Base-by-base conservation (phyloP, 805 yeast genomes). In the Cyberlindnera misumaiensis region DNA sequence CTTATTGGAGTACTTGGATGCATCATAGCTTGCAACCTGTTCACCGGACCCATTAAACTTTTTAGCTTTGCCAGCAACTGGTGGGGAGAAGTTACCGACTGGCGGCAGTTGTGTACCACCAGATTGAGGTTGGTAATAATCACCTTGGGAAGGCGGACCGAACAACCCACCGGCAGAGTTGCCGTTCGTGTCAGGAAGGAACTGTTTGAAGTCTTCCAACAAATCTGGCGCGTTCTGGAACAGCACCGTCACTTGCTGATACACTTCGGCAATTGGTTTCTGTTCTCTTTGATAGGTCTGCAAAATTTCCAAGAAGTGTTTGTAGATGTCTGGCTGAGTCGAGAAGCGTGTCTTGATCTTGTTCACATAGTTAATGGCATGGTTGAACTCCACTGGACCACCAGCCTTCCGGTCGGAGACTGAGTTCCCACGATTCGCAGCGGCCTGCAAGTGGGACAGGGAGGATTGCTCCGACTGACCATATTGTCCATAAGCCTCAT, bases 201-300 rank as follows among this genome's bases (percentile, higher is more conserved):
- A 93, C 59, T 88, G 89, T 59, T 89, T 88, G 64, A 93, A 93
- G 57, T 94, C 98, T 49, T 88, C 95, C 45, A 93, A 66, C 42
- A 93, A 70, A 55, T 93, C 99, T 1, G 97, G 97, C 11, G 96
- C 95, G 51, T 86, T 85, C 43, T 85, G 81, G 64, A 93, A 93
- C 38, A 93, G 68, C 6, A 78, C 71, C 1, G 96, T 83, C 3
- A 93, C 96, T 58, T 93, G 97, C 39, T 86, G 83, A 55, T 93
- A 93, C 11, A 93, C 98, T 55, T 93, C 97, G 36, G 86, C 81
- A 38, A 93, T 93, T 34, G 96, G 96, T 55, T 87, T 83, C 56
- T 88, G 95, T 56, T 90, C 98, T 47, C 95, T 78, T 65, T 93
- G 98, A 58, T 90, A 93, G 33, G 97, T 90, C 60, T 93, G 98